These are phyloP conservation scores for Stenocarpella maydis DNA, from an alignment of 2,329 filamentous ascomycete species.

Conservation along the genomic window DNA sequence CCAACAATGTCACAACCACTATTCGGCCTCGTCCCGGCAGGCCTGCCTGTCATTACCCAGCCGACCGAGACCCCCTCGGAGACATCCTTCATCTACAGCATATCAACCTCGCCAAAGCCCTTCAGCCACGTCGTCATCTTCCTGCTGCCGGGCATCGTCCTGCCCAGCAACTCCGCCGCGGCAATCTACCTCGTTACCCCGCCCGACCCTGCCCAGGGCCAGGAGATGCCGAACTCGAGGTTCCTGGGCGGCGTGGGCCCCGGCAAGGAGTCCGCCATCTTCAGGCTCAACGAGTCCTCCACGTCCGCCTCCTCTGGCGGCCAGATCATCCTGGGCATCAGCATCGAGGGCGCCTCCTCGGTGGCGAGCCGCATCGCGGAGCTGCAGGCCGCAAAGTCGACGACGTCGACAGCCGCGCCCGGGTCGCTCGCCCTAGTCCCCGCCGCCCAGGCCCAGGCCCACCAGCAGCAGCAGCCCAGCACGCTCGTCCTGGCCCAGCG, in stretches of 20 bases:
- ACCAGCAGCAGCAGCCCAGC: conserved; percentile 52
- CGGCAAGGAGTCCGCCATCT: conserved; percentile 91
- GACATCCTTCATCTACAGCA: conserved; percentile 64
- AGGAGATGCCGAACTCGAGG: conserved; percentile 67
- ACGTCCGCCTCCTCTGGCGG: conserved; percentile 42
- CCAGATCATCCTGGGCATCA: conserved; percentile 80
- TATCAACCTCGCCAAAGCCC: conserved; percentile 54
- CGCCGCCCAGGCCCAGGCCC: conserved; percentile 37
- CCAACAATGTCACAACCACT: conserved; percentile 54
- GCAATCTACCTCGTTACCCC: conserved; percentile 83
- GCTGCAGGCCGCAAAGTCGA: conserved; percentile 55
- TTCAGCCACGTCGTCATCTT: conserved; percentile 91
- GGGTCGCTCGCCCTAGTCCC: conserved; percentile 39
- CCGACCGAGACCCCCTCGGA: conserved; percentile 62
- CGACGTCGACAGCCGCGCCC: conserved; percentile 35
- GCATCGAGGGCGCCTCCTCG: conserved; percentile 77
- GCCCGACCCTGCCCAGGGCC: conserved; percentile 47
- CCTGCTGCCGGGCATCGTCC: conserved; percentile 77
- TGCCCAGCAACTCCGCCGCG: conserved; percentile 81
- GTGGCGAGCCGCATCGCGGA: conserved; percentile 75
- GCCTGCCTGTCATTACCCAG: conserved; percentile 63
- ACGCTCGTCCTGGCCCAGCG: conserved; percentile 86
- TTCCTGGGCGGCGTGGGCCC: conserved; percentile 90
- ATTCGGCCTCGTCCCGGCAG: conserved; percentile 69
- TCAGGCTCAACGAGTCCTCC: conserved; percentile 66